phyloP scores from a whole-genome alignment of 2,329 filamentous ascomycete species.

The Aciculosporium take region DNA sequence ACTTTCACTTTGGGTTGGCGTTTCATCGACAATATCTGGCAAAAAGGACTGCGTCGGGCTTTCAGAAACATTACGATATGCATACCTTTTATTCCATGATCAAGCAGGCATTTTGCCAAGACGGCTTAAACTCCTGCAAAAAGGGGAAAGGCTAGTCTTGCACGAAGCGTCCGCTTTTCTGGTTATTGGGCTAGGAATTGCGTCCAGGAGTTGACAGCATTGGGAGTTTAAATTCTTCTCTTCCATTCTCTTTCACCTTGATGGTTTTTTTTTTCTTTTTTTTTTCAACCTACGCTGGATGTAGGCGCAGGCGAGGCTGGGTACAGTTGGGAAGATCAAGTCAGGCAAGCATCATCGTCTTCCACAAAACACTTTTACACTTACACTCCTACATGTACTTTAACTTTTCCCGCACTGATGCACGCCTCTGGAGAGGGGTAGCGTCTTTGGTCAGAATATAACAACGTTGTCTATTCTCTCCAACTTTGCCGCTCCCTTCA shows the following conservation, averaged over 20 bases:
- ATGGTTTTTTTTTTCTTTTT: slow-evolving; percentile 6
- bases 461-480: slow-evolving; percentile 25
- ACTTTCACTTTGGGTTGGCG: slow-evolving; percentile 11
- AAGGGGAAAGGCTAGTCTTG: slow-evolving; percentile 14
- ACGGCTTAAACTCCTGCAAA: slow-evolving; percentile 12
- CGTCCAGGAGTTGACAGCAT: slow-evolving; percentile 7
- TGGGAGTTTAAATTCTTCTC: slow-evolving; percentile 4
- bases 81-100: slow-evolving; percentile 13
- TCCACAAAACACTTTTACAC: slow-evolving; percentile 29
- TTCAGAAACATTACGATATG: slow-evolving; percentile 15
- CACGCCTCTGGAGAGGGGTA: slow-evolving; percentile 17
- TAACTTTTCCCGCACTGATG: slow-evolving; percentile 31
- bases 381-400: slow-evolving; percentile 43
- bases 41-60: slow-evolving; percentile 13
- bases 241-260: slow-evolving; percentile 7
- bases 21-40: slow-evolving; percentile 14
- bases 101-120: slow-evolving; percentile 19
- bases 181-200: slow-evolving; percentile 11
- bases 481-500: slow-evolving; percentile 21
- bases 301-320: slow-evolving; percentile 3
- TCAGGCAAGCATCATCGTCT: slow-evolving; percentile 59
- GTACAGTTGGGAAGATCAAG: slow-evolving; percentile 18
- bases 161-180: slow-evolving; percentile 17
- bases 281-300: slow-evolving; percentile 3
- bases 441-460: slow-evolving; percentile 28